Evolutionary conservation across 805 yeast genomes (phyloP), one percentile per base, ranked within the genome.

Genomic region (Isabelozyma heimii): DNA sequence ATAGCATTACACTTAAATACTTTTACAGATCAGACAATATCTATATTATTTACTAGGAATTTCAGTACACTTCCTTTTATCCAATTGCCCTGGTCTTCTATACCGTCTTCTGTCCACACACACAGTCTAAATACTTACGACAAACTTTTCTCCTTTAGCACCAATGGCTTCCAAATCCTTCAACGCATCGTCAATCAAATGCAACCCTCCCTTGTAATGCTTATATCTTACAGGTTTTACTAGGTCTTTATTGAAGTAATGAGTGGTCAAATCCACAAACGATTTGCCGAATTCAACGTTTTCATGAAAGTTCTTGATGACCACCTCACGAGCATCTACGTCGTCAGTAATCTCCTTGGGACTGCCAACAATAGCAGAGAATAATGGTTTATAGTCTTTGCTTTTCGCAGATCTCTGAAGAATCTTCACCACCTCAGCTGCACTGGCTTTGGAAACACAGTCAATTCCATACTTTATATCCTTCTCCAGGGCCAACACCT

Each of bases 261-360:
- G 50, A 3, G 68, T 59, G 3, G 80, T 75, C 4, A 54, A 53
- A 5, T 59, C 41, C 8, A 75, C 74, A 27, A 75, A 56, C 15
- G 54, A 47, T 38, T 60, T 50, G 14, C 80, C 80, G 54, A 63
- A 72, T 4, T 54, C 54, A 12, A 72, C 44, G 48, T 76, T 68
- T 54, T 75, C 81, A 48, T 76, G 81, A 51, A 76, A 76, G 45
- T 58, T 59, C 50, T 76, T 76, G 26, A 76, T 69, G 8, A 63
- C 56, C 2, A 75, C 75, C 15, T 62, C 62, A 40, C 63, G 65
- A 1, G 67, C 48, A 0, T 57, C 59, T 7, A 73, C 60, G 38
- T 59, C 55, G 6, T 61, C 55, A 2, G 57, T 55, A 2, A 57
- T 43, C 20, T 54, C 38, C 45, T 61, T 47, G 24, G 75, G 72